A percentile compares a stretch with the other conserved stretches of the same genome.
phyloP scores from a whole-genome alignment of 257 asterid species.

The Mitragyna speciosa region DNA sequence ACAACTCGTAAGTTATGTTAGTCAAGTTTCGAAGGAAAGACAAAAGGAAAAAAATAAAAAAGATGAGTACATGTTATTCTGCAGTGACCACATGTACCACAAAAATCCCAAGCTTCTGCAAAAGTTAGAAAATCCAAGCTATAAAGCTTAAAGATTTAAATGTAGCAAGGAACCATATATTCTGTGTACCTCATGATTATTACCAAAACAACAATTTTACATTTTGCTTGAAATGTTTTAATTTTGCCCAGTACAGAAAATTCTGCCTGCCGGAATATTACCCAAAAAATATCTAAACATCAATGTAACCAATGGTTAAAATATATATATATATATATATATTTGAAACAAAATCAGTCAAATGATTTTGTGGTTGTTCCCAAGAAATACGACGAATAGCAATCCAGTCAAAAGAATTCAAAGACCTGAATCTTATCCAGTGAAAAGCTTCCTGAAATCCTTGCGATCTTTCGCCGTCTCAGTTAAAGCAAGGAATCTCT shows the following conservation, averaged over 20 bases:
- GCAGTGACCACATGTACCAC: neutral
- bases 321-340: neutral
- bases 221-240: neutral
- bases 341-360: neutral
- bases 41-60: no score
- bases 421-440: conserved; percentile 45
- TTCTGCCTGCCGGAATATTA: neutral
- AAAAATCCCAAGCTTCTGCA: no score
- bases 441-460: conserved; percentile 90
- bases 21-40: no score
- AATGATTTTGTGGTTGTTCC: neutral
- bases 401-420: neutral
- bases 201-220: neutral
- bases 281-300: neutral
- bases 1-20: neutral
- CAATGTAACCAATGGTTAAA: no score
- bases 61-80: neutral
- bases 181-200: neutral
- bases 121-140: neutral
- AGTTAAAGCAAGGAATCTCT: conserved; percentile 84
- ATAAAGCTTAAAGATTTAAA: neutral
- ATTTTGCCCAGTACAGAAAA: conserved; percentile 6
- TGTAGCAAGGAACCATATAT: neutral
- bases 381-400: neutral
- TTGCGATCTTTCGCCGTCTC: conserved; percentile 92